Evolutionary conservation across 1,284 basidiomycete genomes (phyloP).

Genomic region (Heterobasidion annosum): DNA sequence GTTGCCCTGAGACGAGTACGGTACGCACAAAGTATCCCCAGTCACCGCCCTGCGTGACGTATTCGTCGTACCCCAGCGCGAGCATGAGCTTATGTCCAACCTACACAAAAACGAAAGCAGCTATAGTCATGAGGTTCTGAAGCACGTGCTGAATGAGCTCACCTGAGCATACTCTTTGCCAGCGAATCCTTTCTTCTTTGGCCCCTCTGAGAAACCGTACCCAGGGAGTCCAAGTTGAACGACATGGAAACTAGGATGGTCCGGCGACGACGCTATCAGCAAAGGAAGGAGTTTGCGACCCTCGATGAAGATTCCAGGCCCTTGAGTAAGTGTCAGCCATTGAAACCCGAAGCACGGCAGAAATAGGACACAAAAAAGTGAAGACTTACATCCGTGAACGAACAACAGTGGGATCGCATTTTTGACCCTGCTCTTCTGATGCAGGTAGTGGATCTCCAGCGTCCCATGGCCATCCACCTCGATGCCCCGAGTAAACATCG

Average conservation of each 20-base stretch:
- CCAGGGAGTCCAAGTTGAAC: conserved; percentile 46
- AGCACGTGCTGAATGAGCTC: conserved; percentile 10
- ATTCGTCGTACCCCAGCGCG: conserved; percentile 36
- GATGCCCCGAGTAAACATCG: conserved; percentile 35
- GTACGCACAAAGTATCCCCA: conserved; percentile 27
- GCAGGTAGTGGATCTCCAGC: conserved; percentile 35
- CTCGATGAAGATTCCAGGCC: conserved; percentile 55
- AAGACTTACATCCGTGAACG: conserved; percentile 34
- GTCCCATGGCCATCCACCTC: conserved; percentile 24
- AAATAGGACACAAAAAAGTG: neutral
- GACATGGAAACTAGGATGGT: conserved; percentile 50
- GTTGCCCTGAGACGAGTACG: too few relatives aligned
- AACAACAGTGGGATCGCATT: conserved; percentile 38
- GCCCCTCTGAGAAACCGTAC: conserved; percentile 43
- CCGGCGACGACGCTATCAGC: conserved; percentile 27
- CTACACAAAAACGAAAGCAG: conserved; percentile 12
- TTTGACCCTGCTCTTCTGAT: conserved; percentile 23
- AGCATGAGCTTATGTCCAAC: conserved; percentile 36
- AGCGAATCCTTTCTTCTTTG: conserved; percentile 26
- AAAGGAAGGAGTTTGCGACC: conserved; percentile 44
- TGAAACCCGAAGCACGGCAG: neutral
- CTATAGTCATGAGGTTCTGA: neutral
- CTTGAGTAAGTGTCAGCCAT: conserved; percentile 19
- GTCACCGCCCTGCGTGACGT: conserved; percentile 38
- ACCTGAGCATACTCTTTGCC: conserved; percentile 19